These are phyloP conservation scores for Achaetomium macrosporum DNA, from an alignment of 2,329 filamentous ascomycete genomes.

Conservation along the genomic window DNA sequence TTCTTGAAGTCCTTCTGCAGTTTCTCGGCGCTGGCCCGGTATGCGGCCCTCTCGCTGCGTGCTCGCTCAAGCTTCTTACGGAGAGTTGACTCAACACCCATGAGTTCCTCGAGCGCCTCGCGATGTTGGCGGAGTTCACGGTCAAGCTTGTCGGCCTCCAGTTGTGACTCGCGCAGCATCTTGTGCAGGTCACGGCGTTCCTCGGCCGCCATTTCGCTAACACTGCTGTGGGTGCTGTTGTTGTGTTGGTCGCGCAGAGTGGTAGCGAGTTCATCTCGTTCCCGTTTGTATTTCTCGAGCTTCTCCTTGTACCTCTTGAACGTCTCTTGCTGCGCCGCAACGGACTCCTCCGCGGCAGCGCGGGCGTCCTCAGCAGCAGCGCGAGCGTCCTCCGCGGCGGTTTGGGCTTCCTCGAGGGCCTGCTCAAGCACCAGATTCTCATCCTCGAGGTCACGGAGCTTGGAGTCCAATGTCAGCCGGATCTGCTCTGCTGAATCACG, in stretches of 20 bases:
- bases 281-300: conserved; percentile 46
- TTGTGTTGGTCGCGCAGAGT: conserved; percentile 30
- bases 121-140: conserved; percentile 66
- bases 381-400: conserved; percentile 36
- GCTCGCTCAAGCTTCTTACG: conserved; percentile 63
- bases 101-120: conserved; percentile 53
- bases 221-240: conserved; percentile 27
- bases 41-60: conserved; percentile 58
- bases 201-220: conserved; percentile 41
- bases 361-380: conserved; percentile 38
- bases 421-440: conserved; percentile 53
- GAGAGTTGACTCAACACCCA: conserved; percentile 53
- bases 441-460: conserved; percentile 52
- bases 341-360: conserved; percentile 44
- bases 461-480: too few species aligned
- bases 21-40: conserved; percentile 49
- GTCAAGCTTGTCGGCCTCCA: conserved; percentile 63
- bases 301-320: conserved; percentile 42
- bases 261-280: conserved; percentile 37
- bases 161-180: conserved; percentile 56
- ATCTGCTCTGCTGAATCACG: too few species aligned
- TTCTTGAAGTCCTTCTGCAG: conserved; percentile 46
- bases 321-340: conserved; percentile 38
- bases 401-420: conserved; percentile 47
- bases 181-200: conserved; percentile 56